Evolutionary conservation across 257 asterid species (phyloP).

Genomic region (Haberlea rhodopensis): DNA sequence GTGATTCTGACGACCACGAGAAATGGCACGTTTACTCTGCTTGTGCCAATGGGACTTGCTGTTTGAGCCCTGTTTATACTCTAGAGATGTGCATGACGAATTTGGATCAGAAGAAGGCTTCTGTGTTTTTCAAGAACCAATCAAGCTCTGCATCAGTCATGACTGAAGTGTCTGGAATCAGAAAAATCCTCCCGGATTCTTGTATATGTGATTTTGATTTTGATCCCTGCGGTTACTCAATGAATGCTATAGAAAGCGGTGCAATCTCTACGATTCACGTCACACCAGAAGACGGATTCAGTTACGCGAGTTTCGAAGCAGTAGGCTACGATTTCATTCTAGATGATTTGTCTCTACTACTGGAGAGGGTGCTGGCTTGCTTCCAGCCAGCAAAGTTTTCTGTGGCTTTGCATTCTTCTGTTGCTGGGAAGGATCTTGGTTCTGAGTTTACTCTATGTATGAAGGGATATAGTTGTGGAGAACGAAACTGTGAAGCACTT

Average conservation of each 20-base stretch:
- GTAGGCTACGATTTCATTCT: conserved; percentile 61
- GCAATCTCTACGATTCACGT: conserved; percentile 72
- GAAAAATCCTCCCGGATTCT: conserved; percentile 64
- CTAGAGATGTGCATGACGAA: conserved; percentile 91
- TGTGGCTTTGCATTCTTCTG: conserved; percentile 53
- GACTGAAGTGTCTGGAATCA: conserved; percentile 71
- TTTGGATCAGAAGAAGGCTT: conserved; percentile 55
- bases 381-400: conserved; percentile 69
- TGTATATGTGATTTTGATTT: conserved; percentile 73
- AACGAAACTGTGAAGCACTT: conserved; percentile 45
- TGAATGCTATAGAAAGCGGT: conserved; percentile 64
- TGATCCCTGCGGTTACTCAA: conserved; percentile 87
- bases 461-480: conserved; percentile 50
- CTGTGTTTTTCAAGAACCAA: conserved; percentile 61
- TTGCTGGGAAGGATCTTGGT: conserved; percentile 36
- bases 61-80: conserved; percentile 43
- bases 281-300: conserved; percentile 85
- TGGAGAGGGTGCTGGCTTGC: conserved; percentile 74
- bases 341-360: conserved; percentile 35
- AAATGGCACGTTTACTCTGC: conserved; percentile 88
- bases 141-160: conserved; percentile 58
- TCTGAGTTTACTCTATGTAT: conserved; percentile 31
- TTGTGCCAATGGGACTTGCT: conserved; percentile 31
- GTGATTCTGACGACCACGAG: conserved; percentile 46
- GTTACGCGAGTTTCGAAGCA: conserved; percentile 83